A percentile compares a stretch with the other conserved stretches of the same genome.
phyloP scores from a whole-genome alignment of 2,329 filamentous ascomycete genomes.

The Xylogone sp. region DNA sequence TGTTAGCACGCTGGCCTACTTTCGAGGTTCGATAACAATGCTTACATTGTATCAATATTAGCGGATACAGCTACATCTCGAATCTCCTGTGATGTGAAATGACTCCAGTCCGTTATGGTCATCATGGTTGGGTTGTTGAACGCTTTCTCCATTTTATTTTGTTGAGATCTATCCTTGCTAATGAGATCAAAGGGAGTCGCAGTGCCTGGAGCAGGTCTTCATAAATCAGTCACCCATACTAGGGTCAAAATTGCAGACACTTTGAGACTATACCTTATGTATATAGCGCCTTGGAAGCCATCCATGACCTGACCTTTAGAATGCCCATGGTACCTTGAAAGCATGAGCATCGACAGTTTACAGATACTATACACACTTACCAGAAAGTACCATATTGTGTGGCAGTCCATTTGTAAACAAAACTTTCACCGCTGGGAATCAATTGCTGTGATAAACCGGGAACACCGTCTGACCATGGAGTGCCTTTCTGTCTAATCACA shows the following conservation, averaged over 20 bases:
- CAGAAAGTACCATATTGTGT: constrained; percentile 32
- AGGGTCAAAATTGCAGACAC: neutral
- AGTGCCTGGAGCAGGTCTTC: constrained; percentile 6
- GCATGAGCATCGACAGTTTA: neutral
- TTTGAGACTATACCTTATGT: constrained; percentile 15
- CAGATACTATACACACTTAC: constrained; percentile 1
- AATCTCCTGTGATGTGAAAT: constrained; percentile 12
- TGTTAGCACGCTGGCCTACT: too few relatives aligned
- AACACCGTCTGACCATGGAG: constrained; percentile 37
- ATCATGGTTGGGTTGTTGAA: constrained; percentile 7
- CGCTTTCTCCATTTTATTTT: constrained; percentile 5
- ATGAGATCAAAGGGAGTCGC: constrained; percentile 10
- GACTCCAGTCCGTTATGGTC: constrained; percentile 16
- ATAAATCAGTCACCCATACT: neutral
- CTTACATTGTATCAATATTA: constrained; percentile 13
- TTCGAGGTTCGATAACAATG: neutral
- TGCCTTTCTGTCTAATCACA: constrained; percentile 17
- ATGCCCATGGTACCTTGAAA: constrained; percentile 31
- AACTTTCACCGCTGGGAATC: constrained; percentile 35
- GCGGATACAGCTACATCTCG: constrained; percentile 4
- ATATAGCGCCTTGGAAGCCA: constrained; percentile 25
- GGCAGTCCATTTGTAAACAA: constrained; percentile 35
- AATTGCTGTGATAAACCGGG: constrained; percentile 36
- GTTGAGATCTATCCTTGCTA: neutral
- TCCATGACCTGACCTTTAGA: constrained; percentile 24